These are phyloP conservation scores for Cyclocybe cylindracea DNA, from an alignment of 768 basidiomycete genomes.

Conservation along the genomic window DNA sequence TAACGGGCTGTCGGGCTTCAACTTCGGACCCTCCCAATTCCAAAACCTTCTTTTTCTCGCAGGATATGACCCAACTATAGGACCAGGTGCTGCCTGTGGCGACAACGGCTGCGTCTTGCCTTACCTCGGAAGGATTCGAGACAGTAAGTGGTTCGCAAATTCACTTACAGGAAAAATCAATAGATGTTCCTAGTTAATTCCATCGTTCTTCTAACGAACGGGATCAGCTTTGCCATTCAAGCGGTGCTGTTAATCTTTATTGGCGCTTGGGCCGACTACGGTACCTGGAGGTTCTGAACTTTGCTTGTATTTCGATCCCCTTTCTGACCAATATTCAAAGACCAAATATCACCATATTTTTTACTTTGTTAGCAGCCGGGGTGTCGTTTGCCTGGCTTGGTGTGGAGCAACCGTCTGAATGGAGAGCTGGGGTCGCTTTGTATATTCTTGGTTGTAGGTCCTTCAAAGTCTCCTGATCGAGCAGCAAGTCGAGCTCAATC, in stretches of 20 bases:
- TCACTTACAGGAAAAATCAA: background rate
- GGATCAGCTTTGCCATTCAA: conserved; percentile 78
- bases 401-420: conserved; percentile 63
- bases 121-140: conserved; percentile 60
- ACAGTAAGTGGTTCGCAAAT: conserved; percentile 42
- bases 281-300: conserved; percentile 61
- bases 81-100: conserved; percentile 56
- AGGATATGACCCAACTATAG: conserved; percentile 67
- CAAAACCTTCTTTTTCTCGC: conserved; percentile 73
- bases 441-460: conserved; percentile 66
- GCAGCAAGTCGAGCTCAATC: conserved; percentile 6
- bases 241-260: conserved; percentile 63
- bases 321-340: conserved; percentile 29
- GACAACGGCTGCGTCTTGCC: conserved; percentile 62
- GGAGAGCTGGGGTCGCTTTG: conserved; percentile 60
- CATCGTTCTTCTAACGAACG: conserved; percentile 77
- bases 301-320: background rate
- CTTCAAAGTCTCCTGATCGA: background rate
- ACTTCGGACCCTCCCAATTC: conserved; percentile 75
- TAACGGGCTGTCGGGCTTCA: conserved; percentile 69
- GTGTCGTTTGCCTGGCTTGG: conserved; percentile 82
- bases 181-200: conserved; percentile 56
- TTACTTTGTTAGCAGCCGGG: conserved; percentile 63
- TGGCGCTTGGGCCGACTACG: conserved; percentile 83
- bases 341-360: conserved; percentile 78